Evolutionary conservation across 805 yeast species (phyloP).

Genomic region (Blastobotrys chiropterorum): DNA sequence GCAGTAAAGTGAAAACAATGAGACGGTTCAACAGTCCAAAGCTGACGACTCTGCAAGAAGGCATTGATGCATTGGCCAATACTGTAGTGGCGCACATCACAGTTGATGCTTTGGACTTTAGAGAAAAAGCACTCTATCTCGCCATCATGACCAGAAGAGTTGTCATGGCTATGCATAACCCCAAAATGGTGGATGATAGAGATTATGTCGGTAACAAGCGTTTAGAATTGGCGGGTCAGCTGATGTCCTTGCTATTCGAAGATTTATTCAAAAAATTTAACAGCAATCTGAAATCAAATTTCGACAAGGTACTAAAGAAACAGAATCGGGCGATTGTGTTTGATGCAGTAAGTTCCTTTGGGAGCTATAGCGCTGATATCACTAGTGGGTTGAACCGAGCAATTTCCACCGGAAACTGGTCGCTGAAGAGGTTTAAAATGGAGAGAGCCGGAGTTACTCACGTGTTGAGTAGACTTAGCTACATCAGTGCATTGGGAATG

Average conservation of each 20-base stretch:
- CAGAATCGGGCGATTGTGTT: slow-evolving; percentile 94
- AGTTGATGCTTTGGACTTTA: slow-evolving; percentile 75
- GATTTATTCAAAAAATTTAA: slow-evolving; percentile 96
- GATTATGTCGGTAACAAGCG: slow-evolving; percentile 98
- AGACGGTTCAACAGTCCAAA: slow-evolving; percentile 82
- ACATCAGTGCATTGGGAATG: slow-evolving; percentile 95
- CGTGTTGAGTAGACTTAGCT: slow-evolving; percentile 83
- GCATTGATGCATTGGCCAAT: slow-evolving; percentile 84
- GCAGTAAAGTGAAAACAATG: slow-evolving; percentile 85
- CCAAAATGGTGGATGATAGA: slow-evolving; percentile 94
- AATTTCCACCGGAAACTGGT: slow-evolving; percentile 98
- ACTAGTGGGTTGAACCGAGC: slow-evolving; percentile 94
- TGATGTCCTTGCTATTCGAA: slow-evolving; percentile 90
- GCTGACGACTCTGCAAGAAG: slow-evolving; percentile 79
- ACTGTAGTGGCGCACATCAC: slow-evolving; percentile 93
- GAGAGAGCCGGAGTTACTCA: slow-evolving; percentile 99
- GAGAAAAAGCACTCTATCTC: slow-evolving; percentile 89
- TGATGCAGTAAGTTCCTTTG: slow-evolving; percentile 84
- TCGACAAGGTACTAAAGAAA: slow-evolving; percentile 87
- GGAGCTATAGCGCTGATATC: slow-evolving; percentile 86
- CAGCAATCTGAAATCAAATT: slow-evolving; percentile 86
- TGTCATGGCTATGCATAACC: slow-evolving; percentile 89
- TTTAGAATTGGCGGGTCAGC: slow-evolving; percentile 93
- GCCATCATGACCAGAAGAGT: slow-evolving; percentile 97
- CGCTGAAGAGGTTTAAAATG: slow-evolving; percentile 97